phyloP scores from a whole-genome alignment of 352 stramenopile species.

The Pythium biforme region DNA sequence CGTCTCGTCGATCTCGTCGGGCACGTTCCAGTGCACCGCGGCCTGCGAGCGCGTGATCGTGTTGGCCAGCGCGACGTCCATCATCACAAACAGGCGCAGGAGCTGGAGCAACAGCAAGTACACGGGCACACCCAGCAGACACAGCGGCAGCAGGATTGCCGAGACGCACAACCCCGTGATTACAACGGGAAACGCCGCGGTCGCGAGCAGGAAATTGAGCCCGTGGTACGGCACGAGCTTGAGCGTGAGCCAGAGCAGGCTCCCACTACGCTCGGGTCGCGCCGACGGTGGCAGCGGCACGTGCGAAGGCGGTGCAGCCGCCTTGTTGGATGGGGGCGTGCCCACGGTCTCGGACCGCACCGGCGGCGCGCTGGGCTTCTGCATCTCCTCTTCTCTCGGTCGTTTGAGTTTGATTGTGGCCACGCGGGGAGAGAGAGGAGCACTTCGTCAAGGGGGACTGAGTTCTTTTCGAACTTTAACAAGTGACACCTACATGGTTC shows the following conservation, averaged over 20 bases:
- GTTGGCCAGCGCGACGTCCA: constrained; percentile 68
- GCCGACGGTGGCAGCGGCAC: constrained; percentile 15
- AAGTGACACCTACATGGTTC: background rate
- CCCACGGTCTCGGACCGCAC: background rate
- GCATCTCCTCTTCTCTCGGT: background rate
- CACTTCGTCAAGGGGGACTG: background rate
- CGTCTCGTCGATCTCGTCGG: constrained; percentile 4
- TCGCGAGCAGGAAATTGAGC: constrained; percentile 57
- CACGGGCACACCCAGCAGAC: constrained; percentile 57
- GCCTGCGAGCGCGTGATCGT: constrained; percentile 42
- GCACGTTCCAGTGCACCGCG: constrained; percentile 15
- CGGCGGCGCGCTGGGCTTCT: constrained; percentile 13
- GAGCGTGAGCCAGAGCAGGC: constrained; percentile 26
- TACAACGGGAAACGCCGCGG: constrained; percentile 48
- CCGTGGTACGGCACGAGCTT: constrained; percentile 63
- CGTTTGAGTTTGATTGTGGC: background rate
- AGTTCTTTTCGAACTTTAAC: constrained; percentile 11
- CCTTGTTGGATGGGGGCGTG: background rate
- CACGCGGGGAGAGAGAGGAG: background rate
- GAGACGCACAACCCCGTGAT: constrained; percentile 48
- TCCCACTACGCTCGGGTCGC: background rate
- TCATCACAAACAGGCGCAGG: constrained; percentile 41
- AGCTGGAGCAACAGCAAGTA: constrained; percentile 65
- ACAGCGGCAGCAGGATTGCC: constrained; percentile 56
- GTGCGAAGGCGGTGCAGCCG: background rate